Evolutionary conservation across 75 land plant genomes (phyloP).

Genomic region (Selaginella moellendorffii): DNA sequence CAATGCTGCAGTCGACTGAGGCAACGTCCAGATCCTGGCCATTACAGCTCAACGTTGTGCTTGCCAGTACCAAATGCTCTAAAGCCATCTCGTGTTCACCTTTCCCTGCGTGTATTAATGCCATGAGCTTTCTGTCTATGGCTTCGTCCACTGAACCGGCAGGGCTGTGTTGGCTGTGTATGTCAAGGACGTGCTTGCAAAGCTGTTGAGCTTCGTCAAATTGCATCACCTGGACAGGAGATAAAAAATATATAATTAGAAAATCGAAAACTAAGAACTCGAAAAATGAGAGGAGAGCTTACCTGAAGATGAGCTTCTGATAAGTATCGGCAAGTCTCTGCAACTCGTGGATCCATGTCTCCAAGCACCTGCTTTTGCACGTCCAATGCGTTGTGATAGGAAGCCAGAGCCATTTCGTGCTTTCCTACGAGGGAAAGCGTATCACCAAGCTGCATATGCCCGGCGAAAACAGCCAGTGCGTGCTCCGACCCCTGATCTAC

Average conservation of each 20-base stretch:
- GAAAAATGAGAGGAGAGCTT: neutral
- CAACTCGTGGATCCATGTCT: conserved; percentile 5
- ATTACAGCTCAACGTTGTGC: neutral
- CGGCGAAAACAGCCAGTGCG: conserved; percentile 1
- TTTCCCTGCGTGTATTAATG: neutral
- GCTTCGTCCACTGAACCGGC: conserved; percentile 8
- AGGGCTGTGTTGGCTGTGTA: conserved; percentile 5
- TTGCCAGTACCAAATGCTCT: conserved; percentile 2
- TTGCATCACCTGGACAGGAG: neutral
- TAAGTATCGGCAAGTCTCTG: conserved; percentile 5
- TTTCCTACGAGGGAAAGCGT: neutral
- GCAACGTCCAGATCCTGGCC: conserved; percentile 6
- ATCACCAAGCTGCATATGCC: conserved; percentile 4
- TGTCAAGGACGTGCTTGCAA: neutral
- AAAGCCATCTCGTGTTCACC: neutral
- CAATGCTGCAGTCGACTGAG: conserved; percentile 10
- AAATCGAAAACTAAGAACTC: neutral
- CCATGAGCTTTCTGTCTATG: conserved; percentile 6
- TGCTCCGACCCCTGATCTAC: conserved; percentile 9
- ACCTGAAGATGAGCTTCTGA: conserved; percentile 7
- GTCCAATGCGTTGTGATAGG: conserved; percentile 3
- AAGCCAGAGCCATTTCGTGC: neutral
- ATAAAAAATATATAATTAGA: neutral
- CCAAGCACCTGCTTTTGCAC: conserved; percentile 8
- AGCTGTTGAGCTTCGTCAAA: conserved; percentile 3